A percentile compares a stretch with the other conserved stretches of the same genome.
phyloP scores from a whole-genome alignment of 1,139 yeast species.

The Candida sp. region DNA sequence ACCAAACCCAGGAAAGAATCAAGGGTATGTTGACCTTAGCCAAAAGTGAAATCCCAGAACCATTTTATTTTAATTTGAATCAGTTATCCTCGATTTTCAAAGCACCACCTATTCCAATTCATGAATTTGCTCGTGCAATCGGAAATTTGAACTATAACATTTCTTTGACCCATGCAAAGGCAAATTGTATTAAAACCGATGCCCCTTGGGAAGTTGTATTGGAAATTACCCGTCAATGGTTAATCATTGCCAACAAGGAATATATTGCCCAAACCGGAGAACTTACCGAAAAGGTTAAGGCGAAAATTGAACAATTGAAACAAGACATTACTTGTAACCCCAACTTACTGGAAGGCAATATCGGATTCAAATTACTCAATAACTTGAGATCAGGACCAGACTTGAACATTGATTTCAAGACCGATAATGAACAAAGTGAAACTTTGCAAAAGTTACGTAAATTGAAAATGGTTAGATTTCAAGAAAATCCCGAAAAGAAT shows the following conservation, averaged over 20 bases:
- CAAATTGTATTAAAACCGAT: slow-evolving; percentile 82
- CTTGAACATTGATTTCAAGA: slow-evolving; percentile 43
- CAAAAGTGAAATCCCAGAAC: slow-evolving; percentile 57
- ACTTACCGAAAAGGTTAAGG: slow-evolving; percentile 28
- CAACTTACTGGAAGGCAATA: slow-evolving; percentile 38
- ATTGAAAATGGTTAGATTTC: slow-evolving; percentile 80
- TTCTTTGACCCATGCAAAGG: slow-evolving; percentile 85
- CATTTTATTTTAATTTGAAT: slow-evolving; percentile 83
- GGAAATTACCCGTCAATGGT: slow-evolving; percentile 70
- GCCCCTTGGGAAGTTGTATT: slow-evolving; percentile 84
- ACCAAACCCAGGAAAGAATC: slow-evolving; percentile 68
- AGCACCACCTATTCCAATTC: slow-evolving; percentile 80
- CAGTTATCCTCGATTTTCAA: slow-evolving; percentile 72
- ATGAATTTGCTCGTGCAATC: slow-evolving; percentile 70
- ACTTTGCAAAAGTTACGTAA: slow-evolving; percentile 60
- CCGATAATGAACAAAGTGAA: slow-evolving; percentile 51
- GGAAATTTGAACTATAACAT: slow-evolving; percentile 80
- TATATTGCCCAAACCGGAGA: slow-evolving; percentile 25
- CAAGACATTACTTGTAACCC: slow-evolving; percentile 26
- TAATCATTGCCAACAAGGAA: slow-evolving; percentile 37
- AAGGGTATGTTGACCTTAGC: slow-evolving; percentile 93
- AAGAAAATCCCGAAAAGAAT: slow-evolving; percentile 85
- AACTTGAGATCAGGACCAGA: slow-evolving; percentile 23
- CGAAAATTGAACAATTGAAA: slow-evolving; percentile 22
- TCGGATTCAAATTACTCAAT: slow-evolving; percentile 63